Evolutionary conservation across 345 rosid species (phyloP).

Genomic region (Cardamine occulta): DNA sequence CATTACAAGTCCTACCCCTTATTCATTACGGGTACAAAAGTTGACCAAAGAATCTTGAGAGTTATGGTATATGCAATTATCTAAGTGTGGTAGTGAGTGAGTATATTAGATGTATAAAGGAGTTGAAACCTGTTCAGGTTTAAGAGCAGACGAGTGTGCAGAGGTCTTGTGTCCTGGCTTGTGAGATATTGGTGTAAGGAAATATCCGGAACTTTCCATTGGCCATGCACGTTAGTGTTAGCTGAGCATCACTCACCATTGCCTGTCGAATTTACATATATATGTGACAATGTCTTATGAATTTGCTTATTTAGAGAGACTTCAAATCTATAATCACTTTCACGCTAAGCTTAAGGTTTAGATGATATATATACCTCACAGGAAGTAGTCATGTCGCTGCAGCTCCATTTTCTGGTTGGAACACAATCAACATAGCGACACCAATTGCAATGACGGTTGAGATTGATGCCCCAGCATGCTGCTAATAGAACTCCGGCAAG

Average conservation of each 20-base stretch:
- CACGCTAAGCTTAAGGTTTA: slow-evolving; percentile 11
- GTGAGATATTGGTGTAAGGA: slow-evolving; percentile 65
- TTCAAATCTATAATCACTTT: background rate
- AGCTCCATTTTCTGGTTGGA: slow-evolving; percentile 73
- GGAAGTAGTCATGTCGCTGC: slow-evolving; percentile 61
- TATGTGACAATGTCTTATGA: background rate
- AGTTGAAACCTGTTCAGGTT: slow-evolving; percentile 19
- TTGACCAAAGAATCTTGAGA: slow-evolving; percentile 8
- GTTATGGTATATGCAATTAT: slow-evolving; percentile 33
- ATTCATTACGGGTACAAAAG: slow-evolving; percentile 14
- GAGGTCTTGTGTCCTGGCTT: slow-evolving; percentile 62
- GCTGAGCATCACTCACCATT: slow-evolving; percentile 54
- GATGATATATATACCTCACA: slow-evolving; percentile 62
- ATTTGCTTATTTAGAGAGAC: background rate
- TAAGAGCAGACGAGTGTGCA: slow-evolving; percentile 77
- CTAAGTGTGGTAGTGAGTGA: slow-evolving; percentile 12
- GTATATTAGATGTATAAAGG: background rate
- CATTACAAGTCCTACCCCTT: slow-evolving; percentile 16
- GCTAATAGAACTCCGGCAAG: slow-evolving; percentile 57
- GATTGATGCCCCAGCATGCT: slow-evolving; percentile 52
- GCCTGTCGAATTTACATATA: slow-evolving; percentile 49
- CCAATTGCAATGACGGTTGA: slow-evolving; percentile 71
- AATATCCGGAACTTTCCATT: slow-evolving; percentile 69
- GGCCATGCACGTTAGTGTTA: slow-evolving; percentile 70
- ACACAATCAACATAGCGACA: slow-evolving; percentile 72